Percentiles rank a stretch among this genome's conserved stretches.
Conservation (phyloP, 495 filamentous ascomycete genomes). For the Neurospora africana region DNA sequence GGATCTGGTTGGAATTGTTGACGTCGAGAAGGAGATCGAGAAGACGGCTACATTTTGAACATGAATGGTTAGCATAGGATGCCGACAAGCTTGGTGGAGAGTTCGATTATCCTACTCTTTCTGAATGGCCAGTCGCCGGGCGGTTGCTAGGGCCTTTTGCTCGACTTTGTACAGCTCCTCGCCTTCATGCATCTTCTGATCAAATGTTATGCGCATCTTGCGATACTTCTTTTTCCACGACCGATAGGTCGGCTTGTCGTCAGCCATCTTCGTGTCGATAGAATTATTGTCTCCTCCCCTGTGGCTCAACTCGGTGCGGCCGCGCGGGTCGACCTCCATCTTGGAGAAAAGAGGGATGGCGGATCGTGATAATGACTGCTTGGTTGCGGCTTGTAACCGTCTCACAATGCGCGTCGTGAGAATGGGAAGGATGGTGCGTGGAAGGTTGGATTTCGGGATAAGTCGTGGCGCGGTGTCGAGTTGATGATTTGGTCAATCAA, state of each 20-base stretch:
- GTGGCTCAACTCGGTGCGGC: conserved; percentile 11
- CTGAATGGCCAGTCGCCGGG: conserved; percentile 70
- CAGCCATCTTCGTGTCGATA: conserved; percentile 23
- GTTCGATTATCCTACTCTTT: conserved; percentile 48
- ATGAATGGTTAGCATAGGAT: conserved; percentile 3
- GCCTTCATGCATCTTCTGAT: conserved; percentile 68
- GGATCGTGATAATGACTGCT: background rate
- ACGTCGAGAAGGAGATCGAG: conserved; percentile 80
- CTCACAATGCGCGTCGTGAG: background rate
- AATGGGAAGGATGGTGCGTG: background rate
- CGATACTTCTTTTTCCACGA: conserved; percentile 83
- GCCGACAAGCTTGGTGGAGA: conserved; percentile 4
- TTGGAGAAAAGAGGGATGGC: background rate
- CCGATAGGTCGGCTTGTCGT: conserved; percentile 29
- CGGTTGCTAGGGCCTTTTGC: conserved; percentile 62
- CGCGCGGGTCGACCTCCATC: conserved; percentile 20
- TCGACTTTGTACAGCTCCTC: conserved; percentile 69
- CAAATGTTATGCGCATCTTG: conserved; percentile 81
- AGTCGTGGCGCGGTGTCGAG: background rate
- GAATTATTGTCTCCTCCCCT: conserved; percentile 24
- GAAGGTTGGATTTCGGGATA: background rate
- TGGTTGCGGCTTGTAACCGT: background rate
- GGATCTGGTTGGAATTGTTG: conserved; percentile 67
- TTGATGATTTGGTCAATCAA: background rate
- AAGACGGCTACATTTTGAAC: conserved; percentile 43